Evolutionary conservation across 2,329 filamentous ascomycete species (phyloP), one percentile per base, ranked within the genome.

Genomic region (Parastagonospora nodorum): DNA sequence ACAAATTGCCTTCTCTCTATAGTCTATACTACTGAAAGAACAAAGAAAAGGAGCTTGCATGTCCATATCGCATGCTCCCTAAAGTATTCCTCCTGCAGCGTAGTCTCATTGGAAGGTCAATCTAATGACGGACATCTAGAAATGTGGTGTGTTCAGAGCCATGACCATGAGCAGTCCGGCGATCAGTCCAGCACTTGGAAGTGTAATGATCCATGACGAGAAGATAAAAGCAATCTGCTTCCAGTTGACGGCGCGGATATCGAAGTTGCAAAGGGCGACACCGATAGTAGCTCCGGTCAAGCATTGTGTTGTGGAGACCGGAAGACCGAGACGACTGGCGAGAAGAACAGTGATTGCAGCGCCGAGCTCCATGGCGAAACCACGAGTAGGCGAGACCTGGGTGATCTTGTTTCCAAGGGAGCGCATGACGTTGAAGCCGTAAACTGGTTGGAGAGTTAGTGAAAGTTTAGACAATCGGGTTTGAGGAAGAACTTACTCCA

Each of bases 281-380:
- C 88, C 88, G 30, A 90, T 84, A 0, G 87, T 90, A 16, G 88
- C 87, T 41, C 88, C 88, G 5, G 88, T 90, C 72, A 91, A 89
- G 71, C 88, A 90, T 87, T 64, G 62, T 16, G 67, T 63, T 2
- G 67, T 91, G 0, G 87, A 90, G 14, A 90, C 88, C 29, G 88
- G 88, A 0, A 91, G 84, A 2, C 81, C 82, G 78, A 81, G 88
- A 66, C 89, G 87, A 0, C 86, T 88, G 78, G 88, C 88, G 66
- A 91, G 72, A 12, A 90, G 82, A 48, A 90, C 83, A 8, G 88
- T 90, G 61, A 90, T 84, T 60, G 88, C 87, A 37, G 88, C 87
- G 30, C 88, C 88, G 80, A 90, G 82, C 70, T 91, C 88, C 87
- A 90, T 90, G 45, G 86, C 89, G 58, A 77, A 88, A 37, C 77